phyloP scores from a whole-genome alignment of 169 alveolate species.

The Perkinsus marinus region DNA sequence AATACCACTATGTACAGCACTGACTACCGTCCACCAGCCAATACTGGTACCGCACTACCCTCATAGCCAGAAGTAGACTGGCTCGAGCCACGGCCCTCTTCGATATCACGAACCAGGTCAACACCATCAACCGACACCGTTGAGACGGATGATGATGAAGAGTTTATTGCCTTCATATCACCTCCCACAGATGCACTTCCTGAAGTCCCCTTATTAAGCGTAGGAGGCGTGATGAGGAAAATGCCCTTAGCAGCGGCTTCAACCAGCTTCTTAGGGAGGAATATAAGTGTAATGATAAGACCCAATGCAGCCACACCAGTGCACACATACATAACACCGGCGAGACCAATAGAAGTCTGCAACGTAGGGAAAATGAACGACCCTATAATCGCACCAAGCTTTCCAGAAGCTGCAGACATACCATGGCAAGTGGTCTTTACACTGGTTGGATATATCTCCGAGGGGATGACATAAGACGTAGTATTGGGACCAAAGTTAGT shows the following conservation, averaged over 20 bases:
- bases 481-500: constrained; percentile 33
- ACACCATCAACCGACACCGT: not conserved
- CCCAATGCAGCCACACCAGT: not conserved
- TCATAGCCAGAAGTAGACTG: not conserved
- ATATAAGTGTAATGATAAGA: not conserved
- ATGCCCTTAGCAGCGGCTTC: not conserved
- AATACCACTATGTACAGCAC: not conserved
- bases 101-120: not conserved
- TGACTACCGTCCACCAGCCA: not conserved
- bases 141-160: not conserved
- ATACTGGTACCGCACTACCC: not conserved
- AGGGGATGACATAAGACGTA: constrained; percentile 26
- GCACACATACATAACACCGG: not conserved
- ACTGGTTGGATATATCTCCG: constrained; percentile 16
- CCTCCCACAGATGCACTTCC: not conserved
- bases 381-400: constrained; percentile 30
- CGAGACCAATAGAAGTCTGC: not conserved
- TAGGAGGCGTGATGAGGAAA: not conserved
- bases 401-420: constrained; percentile 38
- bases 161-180: not conserved
- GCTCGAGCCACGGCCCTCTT: not conserved
- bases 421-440: constrained; percentile 34
- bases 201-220: not conserved
- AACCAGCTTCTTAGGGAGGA: not conserved
- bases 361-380: constrained; percentile 5